phyloP scores from a whole-genome alignment of 1,284 basidiomycete genomes.

The Leccinum pachyderme region DNA sequence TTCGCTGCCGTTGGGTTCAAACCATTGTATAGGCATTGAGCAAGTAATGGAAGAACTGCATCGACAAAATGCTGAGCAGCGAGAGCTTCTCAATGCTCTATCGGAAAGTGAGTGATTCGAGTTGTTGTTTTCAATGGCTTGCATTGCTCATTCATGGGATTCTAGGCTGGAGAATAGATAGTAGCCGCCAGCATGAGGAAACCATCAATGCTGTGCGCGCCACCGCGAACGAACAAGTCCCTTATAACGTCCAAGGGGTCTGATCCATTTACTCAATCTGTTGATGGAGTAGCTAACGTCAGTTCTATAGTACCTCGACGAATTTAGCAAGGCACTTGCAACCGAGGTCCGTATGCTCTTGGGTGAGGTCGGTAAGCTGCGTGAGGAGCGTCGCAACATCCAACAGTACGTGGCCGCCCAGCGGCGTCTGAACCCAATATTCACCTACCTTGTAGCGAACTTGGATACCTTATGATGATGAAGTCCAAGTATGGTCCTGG shows the following conservation, averaged over 20 bases:
- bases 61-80: conserved; percentile 51
- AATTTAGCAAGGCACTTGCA: conserved; percentile 77
- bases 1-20: conserved; percentile 4
- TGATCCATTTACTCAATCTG: neutral
- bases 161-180: conserved; percentile 63
- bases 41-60: conserved; percentile 51
- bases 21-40: conserved; percentile 43
- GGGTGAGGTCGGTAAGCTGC: conserved; percentile 72
- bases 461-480: conserved; percentile 63
- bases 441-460: conserved; percentile 48
- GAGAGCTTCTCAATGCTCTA: conserved; percentile 47
- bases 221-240: conserved; percentile 68
- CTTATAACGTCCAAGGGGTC: conserved; percentile 71
- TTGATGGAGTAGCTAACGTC: conserved; percentile 8
- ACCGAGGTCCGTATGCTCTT: conserved; percentile 76
- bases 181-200: conserved; percentile 56
- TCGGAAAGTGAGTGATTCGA: conserved; percentile 47
- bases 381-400: conserved; percentile 67
- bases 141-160: conserved; percentile 7
- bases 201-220: conserved; percentile 59
- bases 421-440: neutral
- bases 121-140: neutral
- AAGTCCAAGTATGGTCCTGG: conserved; percentile 72
- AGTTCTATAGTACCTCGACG: conserved; percentile 61
- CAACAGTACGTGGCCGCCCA: conserved; percentile 56